Conservation (phyloP, 768 basidiomycete genomes). For the Phlebiopsis flavidoalba region DNA sequence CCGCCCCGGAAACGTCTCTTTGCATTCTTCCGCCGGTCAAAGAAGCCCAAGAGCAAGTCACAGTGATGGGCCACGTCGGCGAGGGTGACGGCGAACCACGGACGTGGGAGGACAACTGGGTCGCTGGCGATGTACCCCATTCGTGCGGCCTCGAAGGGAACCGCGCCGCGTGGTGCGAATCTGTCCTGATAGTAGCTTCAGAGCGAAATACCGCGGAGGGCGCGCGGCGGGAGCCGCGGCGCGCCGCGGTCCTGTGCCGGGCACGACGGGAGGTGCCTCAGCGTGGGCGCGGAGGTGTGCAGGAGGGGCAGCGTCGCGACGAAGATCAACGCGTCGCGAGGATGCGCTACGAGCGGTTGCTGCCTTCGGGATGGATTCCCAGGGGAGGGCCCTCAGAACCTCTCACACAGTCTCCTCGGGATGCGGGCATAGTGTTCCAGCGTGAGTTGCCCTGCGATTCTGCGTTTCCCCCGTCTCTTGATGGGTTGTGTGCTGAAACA, state of each 20-base stretch:
- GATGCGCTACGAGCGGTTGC: slow-evolving; percentile 39
- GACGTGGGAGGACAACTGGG: slow-evolving; percentile 79
- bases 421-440: slow-evolving; percentile 91
- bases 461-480: background rate
- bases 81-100: slow-evolving; percentile 27
- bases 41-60: slow-evolving; percentile 18
- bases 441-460: slow-evolving; percentile 41
- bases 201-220: slow-evolving; percentile 63
- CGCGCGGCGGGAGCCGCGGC: slow-evolving; percentile 20
- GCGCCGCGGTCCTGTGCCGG: background rate
- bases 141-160: slow-evolving; percentile 79
- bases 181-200: slow-evolving; percentile 81
- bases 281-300: slow-evolving; percentile 25
- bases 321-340: slow-evolving; percentile 32
- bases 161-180: slow-evolving; percentile 81
- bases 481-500: background rate
- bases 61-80: slow-evolving; percentile 19
- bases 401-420: slow-evolving; percentile 62
- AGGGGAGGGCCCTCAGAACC: slow-evolving; percentile 74
- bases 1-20: slow-evolving; percentile 41
- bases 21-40: slow-evolving; percentile 37
- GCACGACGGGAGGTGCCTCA: background rate
- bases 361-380: slow-evolving; percentile 67
- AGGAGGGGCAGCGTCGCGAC: slow-evolving; percentile 27
- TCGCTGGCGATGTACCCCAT: slow-evolving; percentile 71